phyloP scores from a whole-genome alignment of 1,284 basidiomycete genomes.

The Chondrostereum purpureum region DNA sequence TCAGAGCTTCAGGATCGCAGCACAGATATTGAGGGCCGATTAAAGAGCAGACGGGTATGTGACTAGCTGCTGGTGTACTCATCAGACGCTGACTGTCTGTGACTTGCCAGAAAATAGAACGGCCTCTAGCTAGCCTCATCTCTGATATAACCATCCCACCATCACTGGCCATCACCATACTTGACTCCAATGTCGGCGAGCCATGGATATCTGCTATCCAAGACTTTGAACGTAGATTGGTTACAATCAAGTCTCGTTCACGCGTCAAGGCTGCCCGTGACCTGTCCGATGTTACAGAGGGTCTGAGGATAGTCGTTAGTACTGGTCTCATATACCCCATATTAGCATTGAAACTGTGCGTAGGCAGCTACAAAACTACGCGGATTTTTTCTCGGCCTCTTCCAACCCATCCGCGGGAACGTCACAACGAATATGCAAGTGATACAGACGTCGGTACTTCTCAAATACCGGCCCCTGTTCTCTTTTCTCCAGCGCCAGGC shows the following conservation, averaged over 20 bases:
- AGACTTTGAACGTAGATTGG: slow-evolving; percentile 75
- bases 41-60: slow-evolving; percentile 78
- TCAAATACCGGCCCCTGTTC: slow-evolving; percentile 83
- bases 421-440: slow-evolving; percentile 93
- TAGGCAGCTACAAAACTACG: slow-evolving; percentile 86
- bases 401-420: slow-evolving; percentile 76
- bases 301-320: slow-evolving; percentile 76
- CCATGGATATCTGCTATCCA: slow-evolving; percentile 77
- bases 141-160: slow-evolving; percentile 82
- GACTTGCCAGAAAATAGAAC: slow-evolving; percentile 73
- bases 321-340: not conserved
- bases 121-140: slow-evolving; percentile 76
- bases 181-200: slow-evolving; percentile 80
- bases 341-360: slow-evolving; percentile 6
- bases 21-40: slow-evolving; percentile 80
- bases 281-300: slow-evolving; percentile 77
- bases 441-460: slow-evolving; percentile 81
- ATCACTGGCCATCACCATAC: slow-evolving; percentile 67
- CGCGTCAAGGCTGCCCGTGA: slow-evolving; percentile 84
- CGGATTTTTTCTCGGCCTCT: slow-evolving; percentile 77
- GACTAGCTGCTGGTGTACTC: slow-evolving; percentile 2
- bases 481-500: slow-evolving; percentile 83
- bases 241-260: slow-evolving; percentile 60
- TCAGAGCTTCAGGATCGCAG: slow-evolving; percentile 87
- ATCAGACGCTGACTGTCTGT: slow-evolving; percentile 9